These are phyloP conservation scores for Telfairia occidentalis DNA, from an alignment of 331 rosid species.

Conservation along the genomic window DNA sequence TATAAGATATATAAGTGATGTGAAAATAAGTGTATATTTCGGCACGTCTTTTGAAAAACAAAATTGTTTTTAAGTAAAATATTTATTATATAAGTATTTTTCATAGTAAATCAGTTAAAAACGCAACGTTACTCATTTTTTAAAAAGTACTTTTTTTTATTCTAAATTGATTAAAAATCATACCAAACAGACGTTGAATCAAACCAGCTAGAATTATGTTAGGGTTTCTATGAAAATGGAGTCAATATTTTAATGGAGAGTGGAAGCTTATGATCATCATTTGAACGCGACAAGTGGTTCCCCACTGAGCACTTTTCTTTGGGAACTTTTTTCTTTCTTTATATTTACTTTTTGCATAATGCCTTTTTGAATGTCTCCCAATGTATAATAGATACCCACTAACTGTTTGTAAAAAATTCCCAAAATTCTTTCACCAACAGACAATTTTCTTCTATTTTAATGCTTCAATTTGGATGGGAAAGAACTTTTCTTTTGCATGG, in stretches of 20 bases:
- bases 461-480: not conserved
- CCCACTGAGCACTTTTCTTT: not conserved
- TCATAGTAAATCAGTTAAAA: too few relatives aligned
- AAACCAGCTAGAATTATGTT: too few relatives aligned
- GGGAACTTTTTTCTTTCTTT: not conserved
- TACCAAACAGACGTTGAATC: too few relatives aligned
- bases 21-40: too few relatives aligned
- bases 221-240: not conserved
- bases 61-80: too few relatives aligned
- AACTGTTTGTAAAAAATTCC: not conserved
- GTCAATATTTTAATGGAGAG: not conserved
- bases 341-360: not conserved
- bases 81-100: too few relatives aligned
- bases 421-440: not conserved
- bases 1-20: not conserved
- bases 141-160: too few relatives aligned
- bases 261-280: not conserved
- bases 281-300: conserved; percentile 8
- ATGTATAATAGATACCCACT: not conserved
- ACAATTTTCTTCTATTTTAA: not conserved
- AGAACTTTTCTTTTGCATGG: not conserved
- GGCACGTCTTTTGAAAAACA: too few relatives aligned
- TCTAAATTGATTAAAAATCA: too few relatives aligned
- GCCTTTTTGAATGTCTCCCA: not conserved
- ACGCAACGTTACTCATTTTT: too few relatives aligned